These are phyloP conservation scores for Penicillium sp. DNA, from an alignment of 2,329 filamentous ascomycete species.

Conservation along the genomic window DNA sequence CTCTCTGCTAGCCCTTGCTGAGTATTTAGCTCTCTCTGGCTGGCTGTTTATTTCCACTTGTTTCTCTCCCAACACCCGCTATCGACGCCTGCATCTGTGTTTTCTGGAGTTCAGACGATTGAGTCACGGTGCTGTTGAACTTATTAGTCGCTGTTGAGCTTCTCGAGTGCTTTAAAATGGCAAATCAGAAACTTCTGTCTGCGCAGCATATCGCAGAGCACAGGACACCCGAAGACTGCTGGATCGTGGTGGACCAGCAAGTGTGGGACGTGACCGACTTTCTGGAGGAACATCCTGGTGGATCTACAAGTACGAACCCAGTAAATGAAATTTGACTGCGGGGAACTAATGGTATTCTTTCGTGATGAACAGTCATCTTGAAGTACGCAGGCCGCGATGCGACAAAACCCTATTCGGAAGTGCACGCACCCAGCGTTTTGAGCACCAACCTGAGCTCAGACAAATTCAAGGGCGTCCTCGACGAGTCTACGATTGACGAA, in stretches of 20 bases:
- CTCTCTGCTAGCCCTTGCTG: slow-evolving; percentile 10
- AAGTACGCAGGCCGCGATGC: slow-evolving; percentile 46
- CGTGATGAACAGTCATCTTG: slow-evolving; percentile 37
- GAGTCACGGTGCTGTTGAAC: background rate
- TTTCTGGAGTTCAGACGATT: background rate
- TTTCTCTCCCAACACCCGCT: background rate
- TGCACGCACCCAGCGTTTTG: slow-evolving; percentile 47
- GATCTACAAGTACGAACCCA: slow-evolving; percentile 44
- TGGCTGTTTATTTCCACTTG: slow-evolving; percentile 3
- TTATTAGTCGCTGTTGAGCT: background rate
- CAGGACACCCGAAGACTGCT: slow-evolving; percentile 50
- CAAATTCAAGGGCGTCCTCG: slow-evolving; percentile 50
- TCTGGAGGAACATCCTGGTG: slow-evolving; percentile 59
- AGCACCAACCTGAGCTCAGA: slow-evolving; percentile 41
- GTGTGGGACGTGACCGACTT: slow-evolving; percentile 67
- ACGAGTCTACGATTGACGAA: slow-evolving; percentile 46
- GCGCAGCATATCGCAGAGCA: slow-evolving; percentile 48
- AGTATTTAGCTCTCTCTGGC: slow-evolving; percentile 20
- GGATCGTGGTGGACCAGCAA: slow-evolving; percentile 64
- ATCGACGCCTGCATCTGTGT: background rate
- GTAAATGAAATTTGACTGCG: background rate
- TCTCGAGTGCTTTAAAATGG: slow-evolving; percentile 20
- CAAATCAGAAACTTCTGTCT: slow-evolving; percentile 35
- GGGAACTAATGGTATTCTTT: background rate
- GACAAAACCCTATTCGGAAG: slow-evolving; percentile 43